Conservation (phyloP, 2,329 filamentous ascomycete species). For the Paecilomyces fulvus region DNA sequence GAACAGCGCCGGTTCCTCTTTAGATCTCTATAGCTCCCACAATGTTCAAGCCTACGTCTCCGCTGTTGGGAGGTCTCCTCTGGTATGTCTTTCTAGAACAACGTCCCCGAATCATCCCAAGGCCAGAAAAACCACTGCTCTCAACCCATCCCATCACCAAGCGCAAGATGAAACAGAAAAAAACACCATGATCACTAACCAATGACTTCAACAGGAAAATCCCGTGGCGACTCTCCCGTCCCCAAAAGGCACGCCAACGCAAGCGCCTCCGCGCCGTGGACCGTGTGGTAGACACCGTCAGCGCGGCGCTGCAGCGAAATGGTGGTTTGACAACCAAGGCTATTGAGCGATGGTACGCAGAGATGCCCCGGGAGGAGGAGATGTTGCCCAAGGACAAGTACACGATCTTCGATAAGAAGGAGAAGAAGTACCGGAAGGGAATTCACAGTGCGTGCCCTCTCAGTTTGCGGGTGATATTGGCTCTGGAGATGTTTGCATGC, state of each 20-base stretch:
- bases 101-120: slow-evolving; percentile 2
- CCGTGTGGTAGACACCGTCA: slow-evolving; percentile 73
- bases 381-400: slow-evolving; percentile 98
- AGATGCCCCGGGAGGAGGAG: slow-evolving; percentile 93
- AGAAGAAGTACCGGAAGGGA: slow-evolving; percentile 90
- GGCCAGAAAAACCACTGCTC: neutral
- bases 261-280: slow-evolving; percentile 79
- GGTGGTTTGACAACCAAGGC: slow-evolving; percentile 63
- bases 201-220: slow-evolving; percentile 63
- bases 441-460: slow-evolving; percentile 74
- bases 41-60: slow-evolving; percentile 78
- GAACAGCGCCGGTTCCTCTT: slow-evolving; percentile 4
- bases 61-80: slow-evolving; percentile 70
- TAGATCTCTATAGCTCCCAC: slow-evolving; percentile 18
- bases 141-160: neutral
- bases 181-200: neutral
- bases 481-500: slow-evolving; percentile 1
- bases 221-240: slow-evolving; percentile 86
- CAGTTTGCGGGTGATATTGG: neutral
- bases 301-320: slow-evolving; percentile 65
- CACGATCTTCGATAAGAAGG: slow-evolving; percentile 93
- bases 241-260: slow-evolving; percentile 83
- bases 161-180: neutral
- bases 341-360: slow-evolving; percentile 81
- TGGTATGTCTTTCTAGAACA: slow-evolving; percentile 48